Percentiles rank a stretch among this genome's conserved stretches.
Conservation (phyloP, 2,329 filamentous ascomycete species). For the Simplicillium sp. region DNA sequence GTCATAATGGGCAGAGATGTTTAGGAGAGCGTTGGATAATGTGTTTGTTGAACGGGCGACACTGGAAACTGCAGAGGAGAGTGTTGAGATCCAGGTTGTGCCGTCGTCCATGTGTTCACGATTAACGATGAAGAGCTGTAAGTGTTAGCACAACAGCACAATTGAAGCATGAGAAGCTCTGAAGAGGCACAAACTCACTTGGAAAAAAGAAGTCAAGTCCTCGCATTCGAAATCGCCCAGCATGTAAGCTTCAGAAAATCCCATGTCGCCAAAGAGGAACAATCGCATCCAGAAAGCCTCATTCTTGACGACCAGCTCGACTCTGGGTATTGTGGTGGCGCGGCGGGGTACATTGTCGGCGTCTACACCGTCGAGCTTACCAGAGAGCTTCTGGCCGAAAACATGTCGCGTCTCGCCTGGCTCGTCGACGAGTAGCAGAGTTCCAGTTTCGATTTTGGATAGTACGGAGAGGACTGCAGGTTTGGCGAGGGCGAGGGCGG, state of each 20-base stretch:
- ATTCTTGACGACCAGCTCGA: conserved; percentile 51
- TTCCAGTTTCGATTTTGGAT: conserved; percentile 36
- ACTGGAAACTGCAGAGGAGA: conserved; percentile 48
- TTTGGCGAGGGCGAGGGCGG: conserved; percentile 35
- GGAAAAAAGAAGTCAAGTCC: conserved; percentile 60
- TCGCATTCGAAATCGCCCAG: conserved; percentile 59
- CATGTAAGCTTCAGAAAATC: conserved; percentile 67
- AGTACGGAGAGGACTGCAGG: conserved; percentile 34
- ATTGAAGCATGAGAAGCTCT: neutral
- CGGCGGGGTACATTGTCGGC: conserved; percentile 22
- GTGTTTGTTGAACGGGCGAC: conserved; percentile 50
- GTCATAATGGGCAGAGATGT: conserved; percentile 66
- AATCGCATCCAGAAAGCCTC: conserved; percentile 64
- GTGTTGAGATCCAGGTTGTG: conserved; percentile 49
- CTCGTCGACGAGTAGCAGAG: conserved; percentile 37
- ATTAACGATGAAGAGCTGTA: conserved; percentile 61
- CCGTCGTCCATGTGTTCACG: conserved; percentile 55
- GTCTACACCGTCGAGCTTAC: conserved; percentile 22
- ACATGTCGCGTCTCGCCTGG: conserved; percentile 28
- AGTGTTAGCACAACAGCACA: neutral
- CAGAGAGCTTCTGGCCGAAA: conserved; percentile 35
- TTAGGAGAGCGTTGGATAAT: conserved; percentile 48
- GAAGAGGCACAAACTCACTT: conserved; percentile 28
- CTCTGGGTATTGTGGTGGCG: conserved; percentile 25
- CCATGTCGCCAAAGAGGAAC: conserved; percentile 64